phyloP scores from a whole-genome alignment of 2,329 filamentous ascomycete genomes.

The Colletotrichum sp. region DNA sequence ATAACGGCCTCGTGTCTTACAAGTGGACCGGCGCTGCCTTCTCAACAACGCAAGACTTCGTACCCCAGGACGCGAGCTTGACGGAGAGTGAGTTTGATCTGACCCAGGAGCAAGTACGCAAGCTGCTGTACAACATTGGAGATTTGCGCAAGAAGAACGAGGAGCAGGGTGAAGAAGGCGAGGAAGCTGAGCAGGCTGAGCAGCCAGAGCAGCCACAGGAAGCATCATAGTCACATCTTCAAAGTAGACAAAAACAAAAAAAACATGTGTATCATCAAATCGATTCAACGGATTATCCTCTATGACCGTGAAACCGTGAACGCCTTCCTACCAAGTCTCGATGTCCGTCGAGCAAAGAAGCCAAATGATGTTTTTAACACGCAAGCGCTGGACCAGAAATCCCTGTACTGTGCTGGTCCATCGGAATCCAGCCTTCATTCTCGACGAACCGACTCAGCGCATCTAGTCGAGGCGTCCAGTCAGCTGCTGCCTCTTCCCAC shows the following conservation, averaged over 20 bases:
- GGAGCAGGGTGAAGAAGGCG: constrained; percentile 30
- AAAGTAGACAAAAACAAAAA: neutral
- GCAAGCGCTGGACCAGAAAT: constrained; percentile 15
- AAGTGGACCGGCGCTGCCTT: constrained; percentile 24
- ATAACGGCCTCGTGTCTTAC: constrained; percentile 24
- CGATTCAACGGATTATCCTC: constrained; percentile 21
- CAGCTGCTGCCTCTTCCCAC: neutral
- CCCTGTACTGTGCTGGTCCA: constrained; percentile 11
- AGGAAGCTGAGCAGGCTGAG: constrained; percentile 4
- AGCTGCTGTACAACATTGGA: constrained; percentile 51
- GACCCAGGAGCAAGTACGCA: constrained; percentile 40
- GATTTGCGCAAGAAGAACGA: constrained; percentile 49
- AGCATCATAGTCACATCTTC: neutral
- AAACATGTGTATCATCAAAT: constrained; percentile 11
- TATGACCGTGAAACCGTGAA: constrained; percentile 21
- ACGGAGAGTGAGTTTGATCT: constrained; percentile 35
- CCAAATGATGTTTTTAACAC: constrained; percentile 8
- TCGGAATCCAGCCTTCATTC: constrained; percentile 7
- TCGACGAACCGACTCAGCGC: constrained; percentile 19
- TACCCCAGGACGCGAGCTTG: constrained; percentile 3
- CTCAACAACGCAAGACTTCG: constrained; percentile 7
- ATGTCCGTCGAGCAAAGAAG: constrained; percentile 22
- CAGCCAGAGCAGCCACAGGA: neutral
- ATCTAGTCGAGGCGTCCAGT: constrained; percentile 1
- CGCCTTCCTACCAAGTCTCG: constrained; percentile 20